Conservation (phyloP, 1,284 basidiomycete genomes). For the Ceratobasidium sp. region DNA sequence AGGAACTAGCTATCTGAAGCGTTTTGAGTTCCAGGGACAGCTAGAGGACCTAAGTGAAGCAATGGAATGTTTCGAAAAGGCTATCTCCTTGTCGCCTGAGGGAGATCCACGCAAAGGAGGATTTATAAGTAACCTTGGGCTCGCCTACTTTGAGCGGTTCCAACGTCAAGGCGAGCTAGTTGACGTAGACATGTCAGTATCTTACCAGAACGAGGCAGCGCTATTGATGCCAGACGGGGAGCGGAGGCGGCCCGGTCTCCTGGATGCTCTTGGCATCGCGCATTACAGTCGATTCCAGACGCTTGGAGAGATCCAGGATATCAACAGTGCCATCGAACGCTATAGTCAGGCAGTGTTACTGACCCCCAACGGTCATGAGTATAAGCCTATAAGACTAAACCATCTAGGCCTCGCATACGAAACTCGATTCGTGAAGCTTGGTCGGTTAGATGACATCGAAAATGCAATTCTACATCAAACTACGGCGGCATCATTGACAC, state of each 20-base stretch:
- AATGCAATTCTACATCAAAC: not conserved
- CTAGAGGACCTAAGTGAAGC: not conserved
- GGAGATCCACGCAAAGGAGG: not conserved
- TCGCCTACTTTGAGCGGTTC: not conserved
- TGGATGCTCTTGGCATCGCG: not conserved
- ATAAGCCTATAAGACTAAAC: not conserved
- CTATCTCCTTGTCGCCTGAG: not conserved
- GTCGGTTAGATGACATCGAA: not conserved
- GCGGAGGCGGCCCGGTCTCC: not conserved
- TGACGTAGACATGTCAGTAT: not conserved
- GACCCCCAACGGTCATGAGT: not conserved
- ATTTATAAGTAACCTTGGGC: not conserved
- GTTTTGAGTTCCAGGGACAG: not conserved
- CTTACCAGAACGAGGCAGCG: not conserved
- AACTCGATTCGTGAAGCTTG: not conserved
- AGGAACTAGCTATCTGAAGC: not conserved
- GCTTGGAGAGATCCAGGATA: not conserved
- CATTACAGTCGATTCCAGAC: not conserved
- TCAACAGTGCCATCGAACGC: not conserved
- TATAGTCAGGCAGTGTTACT: not conserved
- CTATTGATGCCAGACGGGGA: not conserved
- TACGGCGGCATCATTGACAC: not conserved
- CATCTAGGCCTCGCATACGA: not conserved
- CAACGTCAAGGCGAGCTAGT: not conserved
- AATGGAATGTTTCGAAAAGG: not conserved